Base-by-base conservation (phyloP, 106 monocot species). In the Acorus gramineus region DNA sequence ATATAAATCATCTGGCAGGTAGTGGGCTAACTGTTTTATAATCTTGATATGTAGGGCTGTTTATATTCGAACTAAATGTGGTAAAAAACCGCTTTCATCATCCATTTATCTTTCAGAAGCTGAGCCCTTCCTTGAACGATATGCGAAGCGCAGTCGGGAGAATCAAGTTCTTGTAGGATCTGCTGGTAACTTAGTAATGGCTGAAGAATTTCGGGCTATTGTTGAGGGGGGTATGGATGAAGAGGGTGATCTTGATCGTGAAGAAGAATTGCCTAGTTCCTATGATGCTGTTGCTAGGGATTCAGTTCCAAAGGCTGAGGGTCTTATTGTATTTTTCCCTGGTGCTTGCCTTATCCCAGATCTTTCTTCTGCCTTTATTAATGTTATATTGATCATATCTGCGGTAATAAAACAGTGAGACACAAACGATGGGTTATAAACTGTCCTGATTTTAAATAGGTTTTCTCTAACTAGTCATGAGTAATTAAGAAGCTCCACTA, bases 291-390 rank as follows among this genome's bases (percentile, higher is more conserved):
- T 76, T 12, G 11, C 46, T 53, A 42, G 60, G 4, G 83, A 98
- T 49, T 70, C 13, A 7, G 83, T 98, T 70, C 72, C 74, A 4
- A 87, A 96, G 80, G 68, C 81, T 51, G 85, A 89, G 55, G 98
- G 98, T 73, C 85, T 98, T 63, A 83, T 98, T 76, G 71, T 98
- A 7, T 98, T 98, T 59, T 98, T 98, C 71, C 98, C 98, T 63
- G 92, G 98, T 98, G 47, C 49, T 48, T 65, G 10, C 42, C 42
- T 10, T 50, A 10, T 65, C 28, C 14, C 11, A n/a, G 11, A 3
- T 51, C 60, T 8, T 68, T 68, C 6, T 28, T 28, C 28, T 28
- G 28, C 28, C 1, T 28, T 28, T 28, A 28, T 28, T 28, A 28
- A 28, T 28, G 28, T 28, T 28, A 28, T 28, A 28, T 28, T 28